Evolutionary conservation across 2,329 filamentous ascomycete species (phyloP).

Genomic region (Clarireedia hainanense): DNA sequence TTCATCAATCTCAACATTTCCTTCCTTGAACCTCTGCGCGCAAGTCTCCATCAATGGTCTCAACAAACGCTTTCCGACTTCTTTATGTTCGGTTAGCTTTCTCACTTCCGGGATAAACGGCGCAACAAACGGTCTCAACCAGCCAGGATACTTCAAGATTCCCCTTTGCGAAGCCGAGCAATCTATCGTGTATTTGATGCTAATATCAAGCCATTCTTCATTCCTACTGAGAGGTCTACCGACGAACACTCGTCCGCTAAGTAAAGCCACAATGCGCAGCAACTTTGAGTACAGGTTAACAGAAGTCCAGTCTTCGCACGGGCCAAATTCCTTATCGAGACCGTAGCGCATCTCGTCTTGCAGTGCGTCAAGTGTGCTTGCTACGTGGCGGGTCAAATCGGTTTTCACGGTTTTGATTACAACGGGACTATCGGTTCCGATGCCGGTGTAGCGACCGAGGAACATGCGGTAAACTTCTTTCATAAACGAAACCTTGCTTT

Average conservation of each 20-base stretch:
- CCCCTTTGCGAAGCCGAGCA: neutral
- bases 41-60: neutral
- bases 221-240: neutral
- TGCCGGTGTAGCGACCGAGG: neutral
- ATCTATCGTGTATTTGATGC: neutral
- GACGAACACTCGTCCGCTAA: conserved; percentile 6
- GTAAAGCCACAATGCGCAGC: neutral
- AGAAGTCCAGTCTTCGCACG: conserved; percentile 18
- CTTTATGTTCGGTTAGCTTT: neutral
- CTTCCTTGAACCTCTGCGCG: neutral
- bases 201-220: neutral
- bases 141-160: neutral
- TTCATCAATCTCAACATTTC: neutral
- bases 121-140: neutral
- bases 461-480: neutral
- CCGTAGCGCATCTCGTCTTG: conserved; percentile 23
- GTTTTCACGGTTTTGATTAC: conserved; percentile 16
- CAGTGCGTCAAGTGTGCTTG: conserved; percentile 12
- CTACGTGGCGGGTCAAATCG: conserved; percentile 21
- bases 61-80: neutral
- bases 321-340: conserved; percentile 19
- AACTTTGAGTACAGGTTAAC: neutral
- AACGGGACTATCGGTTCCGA: neutral
- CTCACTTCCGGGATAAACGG: neutral
- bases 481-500: neutral